A percentile compares a stretch with the other conserved stretches of the same genome.
These are phyloP conservation scores for Theobroma cacao DNA, from an alignment of 345 rosid genomes.

Conservation along the genomic window DNA sequence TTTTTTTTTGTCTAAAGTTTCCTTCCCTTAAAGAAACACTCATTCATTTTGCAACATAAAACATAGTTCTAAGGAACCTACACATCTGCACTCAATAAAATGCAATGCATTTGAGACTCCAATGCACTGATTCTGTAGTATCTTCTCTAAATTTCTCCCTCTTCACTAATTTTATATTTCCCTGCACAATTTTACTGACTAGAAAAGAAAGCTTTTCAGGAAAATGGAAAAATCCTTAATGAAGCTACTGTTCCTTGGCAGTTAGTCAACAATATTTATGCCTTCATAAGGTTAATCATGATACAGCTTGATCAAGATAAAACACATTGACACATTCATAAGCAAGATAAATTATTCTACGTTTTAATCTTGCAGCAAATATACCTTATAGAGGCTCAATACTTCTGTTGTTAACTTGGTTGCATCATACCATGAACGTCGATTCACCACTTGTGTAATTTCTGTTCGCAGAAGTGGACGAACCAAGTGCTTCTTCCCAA, in stretches of 20 bases:
- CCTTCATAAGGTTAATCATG: too few relatives aligned
- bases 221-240: too few relatives aligned
- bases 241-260: too few relatives aligned
- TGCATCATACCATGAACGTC: conserved; percentile 93
- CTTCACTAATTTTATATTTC: too few relatives aligned
- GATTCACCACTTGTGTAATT: conserved; percentile 89
- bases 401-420: conserved; percentile 78
- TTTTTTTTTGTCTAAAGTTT: neutral
- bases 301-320: neutral
- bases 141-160: neutral
- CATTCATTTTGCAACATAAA: neutral
- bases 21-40: neutral
- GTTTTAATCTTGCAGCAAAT: neutral
- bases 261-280: too few relatives aligned
- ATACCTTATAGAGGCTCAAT: conserved; percentile 84
- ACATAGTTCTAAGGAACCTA: neutral
- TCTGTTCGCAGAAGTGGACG: conserved; percentile 83
- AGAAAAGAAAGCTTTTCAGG: too few relatives aligned
- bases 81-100: neutral
- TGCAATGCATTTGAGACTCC: neutral
- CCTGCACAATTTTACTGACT: neutral
- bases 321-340: neutral
- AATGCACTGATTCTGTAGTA: neutral
- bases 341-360: neutral
- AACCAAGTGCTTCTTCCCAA: conserved; percentile 94